phyloP scores from a whole-genome alignment of 1,284 basidiomycete species.

The Wolfiporia cocos region DNA sequence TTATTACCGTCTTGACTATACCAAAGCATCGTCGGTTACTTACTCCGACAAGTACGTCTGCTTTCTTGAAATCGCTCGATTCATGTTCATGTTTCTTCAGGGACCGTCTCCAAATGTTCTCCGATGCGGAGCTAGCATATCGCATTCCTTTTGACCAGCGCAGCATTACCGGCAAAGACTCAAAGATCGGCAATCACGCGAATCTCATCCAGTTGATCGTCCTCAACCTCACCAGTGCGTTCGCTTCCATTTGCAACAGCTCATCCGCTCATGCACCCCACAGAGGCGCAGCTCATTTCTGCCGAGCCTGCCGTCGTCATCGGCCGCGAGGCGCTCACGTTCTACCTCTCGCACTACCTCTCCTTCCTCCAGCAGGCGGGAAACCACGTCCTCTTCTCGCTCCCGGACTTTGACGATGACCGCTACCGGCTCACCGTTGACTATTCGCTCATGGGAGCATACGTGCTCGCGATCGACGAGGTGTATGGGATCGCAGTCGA shows the following conservation, averaged over 20 bases:
- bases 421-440: conserved; percentile 16
- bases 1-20: conserved; percentile 19
- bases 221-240: conserved; percentile 9
- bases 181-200: conserved; percentile 7
- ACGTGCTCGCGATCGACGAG: conserved; percentile 12
- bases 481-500: conserved; percentile 22
- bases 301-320: conserved; percentile 8
- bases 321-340: conserved; percentile 12
- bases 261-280: background rate
- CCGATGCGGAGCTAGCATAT: conserved; percentile 6
- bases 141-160: conserved; percentile 6
- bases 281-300: conserved; percentile 11
- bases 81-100: conserved; percentile 8
- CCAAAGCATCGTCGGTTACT: conserved; percentile 6
- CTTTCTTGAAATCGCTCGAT: background rate
- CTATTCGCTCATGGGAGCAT: conserved; percentile 17
- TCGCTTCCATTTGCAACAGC: background rate
- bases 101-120: conserved; percentile 5
- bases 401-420: conserved; percentile 26
- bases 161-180: conserved; percentile 6
- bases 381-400: conserved; percentile 25
- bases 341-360: conserved; percentile 20
- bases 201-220: conserved; percentile 9
- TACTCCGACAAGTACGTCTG: conserved; percentile 9
- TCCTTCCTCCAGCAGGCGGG: conserved; percentile 20